These are phyloP conservation scores for Pichia sp. DNA, from an alignment of 1,139 yeast genomes.

Conservation along the genomic window DNA sequence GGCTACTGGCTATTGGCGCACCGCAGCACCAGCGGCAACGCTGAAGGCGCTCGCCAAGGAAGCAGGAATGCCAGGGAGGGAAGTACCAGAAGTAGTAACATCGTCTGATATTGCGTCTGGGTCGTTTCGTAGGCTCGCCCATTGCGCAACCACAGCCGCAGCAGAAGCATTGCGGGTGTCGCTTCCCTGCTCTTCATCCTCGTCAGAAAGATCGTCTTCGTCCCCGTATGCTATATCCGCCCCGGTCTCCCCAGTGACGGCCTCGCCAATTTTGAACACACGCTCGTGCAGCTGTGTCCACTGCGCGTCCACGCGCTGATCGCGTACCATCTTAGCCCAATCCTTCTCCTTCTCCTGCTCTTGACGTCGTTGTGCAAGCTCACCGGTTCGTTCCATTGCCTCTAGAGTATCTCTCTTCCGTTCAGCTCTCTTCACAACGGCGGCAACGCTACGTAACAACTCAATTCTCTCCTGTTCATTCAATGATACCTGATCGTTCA, in stretches of 20 bases:
- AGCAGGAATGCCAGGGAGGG: too few species aligned
- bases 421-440: conserved; percentile 29
- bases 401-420: conserved; percentile 31
- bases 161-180: not conserved
- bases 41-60: too few species aligned
- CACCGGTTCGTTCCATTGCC: conserved; percentile 37
- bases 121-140: not conserved
- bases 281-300: conserved; percentile 29
- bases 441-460: conserved; percentile 38
- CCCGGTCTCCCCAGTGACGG: conserved; percentile 16
- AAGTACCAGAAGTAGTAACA: too few species aligned
- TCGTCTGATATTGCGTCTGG: too few species aligned
- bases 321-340: conserved; percentile 21
- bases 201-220: not conserved
- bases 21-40: too few species aligned
- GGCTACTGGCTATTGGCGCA: too few species aligned
- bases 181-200: not conserved
- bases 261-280: conserved; percentile 18
- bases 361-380: conserved; percentile 14
- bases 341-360: conserved; percentile 18
- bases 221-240: conserved; percentile 3
- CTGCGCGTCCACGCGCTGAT: conserved; percentile 26
- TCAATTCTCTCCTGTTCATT: conserved; percentile 28
- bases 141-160: not conserved
- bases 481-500: conserved; percentile 20